These are phyloP conservation scores for Verticillium alfalfae DNA, from an alignment of 2,329 filamentous ascomycete species.

Conservation along the genomic window DNA sequence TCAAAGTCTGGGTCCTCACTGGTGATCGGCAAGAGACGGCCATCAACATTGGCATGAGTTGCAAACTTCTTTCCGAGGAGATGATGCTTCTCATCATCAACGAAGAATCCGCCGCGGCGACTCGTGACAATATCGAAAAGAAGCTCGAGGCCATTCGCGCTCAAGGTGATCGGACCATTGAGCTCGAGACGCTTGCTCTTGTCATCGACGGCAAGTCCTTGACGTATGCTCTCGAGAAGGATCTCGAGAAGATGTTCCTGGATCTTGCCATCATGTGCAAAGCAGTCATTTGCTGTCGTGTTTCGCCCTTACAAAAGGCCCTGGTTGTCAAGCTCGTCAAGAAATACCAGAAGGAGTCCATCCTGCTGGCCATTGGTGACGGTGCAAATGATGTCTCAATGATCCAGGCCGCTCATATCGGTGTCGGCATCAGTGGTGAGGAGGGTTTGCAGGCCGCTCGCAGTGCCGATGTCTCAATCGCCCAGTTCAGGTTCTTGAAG, in stretches of 20 bases:
- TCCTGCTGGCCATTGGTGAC: conserved; percentile 92
- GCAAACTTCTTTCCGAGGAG: conserved; percentile 95
- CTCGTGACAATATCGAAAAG: conserved; percentile 84
- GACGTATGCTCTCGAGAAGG: conserved; percentile 87
- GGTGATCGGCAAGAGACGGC: conserved; percentile 97
- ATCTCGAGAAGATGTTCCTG: conserved; percentile 87
- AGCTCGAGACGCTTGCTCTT: conserved; percentile 81
- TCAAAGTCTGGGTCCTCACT: conserved; percentile 98
- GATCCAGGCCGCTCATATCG: conserved; percentile 98
- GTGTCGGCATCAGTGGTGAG: conserved; percentile 92
- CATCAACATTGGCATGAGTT: conserved; percentile 99
- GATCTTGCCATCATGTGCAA: conserved; percentile 95
- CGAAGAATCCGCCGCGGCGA: conserved; percentile 74
- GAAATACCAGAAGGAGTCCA: conserved; percentile 79
- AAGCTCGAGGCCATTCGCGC: conserved; percentile 87
- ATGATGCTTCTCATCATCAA: conserved; percentile 98
- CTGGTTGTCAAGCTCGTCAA: conserved; percentile 98
- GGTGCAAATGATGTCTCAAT: conserved; percentile 99
- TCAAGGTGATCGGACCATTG: conserved; percentile 70
- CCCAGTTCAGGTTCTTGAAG: conserved; percentile 88
- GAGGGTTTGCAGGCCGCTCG: conserved; percentile 95
- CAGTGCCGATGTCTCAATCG: conserved; percentile 93
- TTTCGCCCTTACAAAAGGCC: conserved; percentile 94
- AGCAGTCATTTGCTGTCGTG: conserved; percentile 97
- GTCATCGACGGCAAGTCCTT: conserved; percentile 96